Evolutionary conservation across 2,329 filamentous ascomycete species (phyloP), one percentile per base, ranked within the genome.

Genomic region (Colletotrichum lentis): DNA sequence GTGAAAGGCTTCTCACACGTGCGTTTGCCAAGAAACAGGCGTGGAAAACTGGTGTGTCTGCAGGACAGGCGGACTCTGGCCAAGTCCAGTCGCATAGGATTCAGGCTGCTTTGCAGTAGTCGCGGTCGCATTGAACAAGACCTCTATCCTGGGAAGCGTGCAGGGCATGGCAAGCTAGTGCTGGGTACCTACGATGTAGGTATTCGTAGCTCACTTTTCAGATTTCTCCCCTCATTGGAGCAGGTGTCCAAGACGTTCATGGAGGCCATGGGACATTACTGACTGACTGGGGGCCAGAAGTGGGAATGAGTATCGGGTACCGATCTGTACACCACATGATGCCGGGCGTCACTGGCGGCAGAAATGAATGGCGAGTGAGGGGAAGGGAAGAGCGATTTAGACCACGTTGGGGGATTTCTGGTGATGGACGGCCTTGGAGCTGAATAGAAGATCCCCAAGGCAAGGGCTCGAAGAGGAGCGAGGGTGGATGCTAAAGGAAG

Each of bases 1-100:
- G 52, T 39, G 44, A 10, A 22, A 39, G 39, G 44, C 44, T 39
- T 49, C 44, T 59, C n/a, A 50, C 56, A 59, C 56, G 56, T 59
- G 56, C 31, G 56, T 49, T 31, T 24, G 16, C n/a, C 20, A 37
- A 31, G 31, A 39, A 49, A 49, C 7, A 39, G 43, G 44, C 43
- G 44, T 59, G 56, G 44, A 16, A 59, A 22, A 50, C 31, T 2
- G 31, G 20, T 50, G 44, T 59, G n/a, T 59, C 56, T 49, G 44
- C 56, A 41, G 20, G 31, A 49, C 41, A 44, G 55, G 55, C 55
- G 24, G 24, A 35, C 16, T 44, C 22, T 24, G 31, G 31, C 31
- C 7, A 35, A 35, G 31, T 35, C 31, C 31, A 47, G 44, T 37
- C 14, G 52, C 31, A 31, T 37, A 47, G 56, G 43, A 35, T 35